phyloP scores from a whole-genome alignment of 169 alveolate species.

The Plasmodium reichenowi region DNA sequence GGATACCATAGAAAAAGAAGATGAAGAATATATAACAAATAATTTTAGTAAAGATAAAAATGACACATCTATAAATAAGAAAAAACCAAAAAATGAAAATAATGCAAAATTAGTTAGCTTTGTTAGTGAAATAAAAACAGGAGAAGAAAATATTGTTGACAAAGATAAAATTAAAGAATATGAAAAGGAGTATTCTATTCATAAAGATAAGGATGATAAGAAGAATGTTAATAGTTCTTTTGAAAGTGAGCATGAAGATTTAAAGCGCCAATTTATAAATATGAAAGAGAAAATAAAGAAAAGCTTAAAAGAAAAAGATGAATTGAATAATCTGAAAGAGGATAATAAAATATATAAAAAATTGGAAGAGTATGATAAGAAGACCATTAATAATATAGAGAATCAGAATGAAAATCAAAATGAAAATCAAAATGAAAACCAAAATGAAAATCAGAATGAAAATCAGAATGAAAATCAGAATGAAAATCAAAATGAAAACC shows the following conservation, averaged over 20 bases:
- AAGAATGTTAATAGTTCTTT: background rate
- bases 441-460: too few relatives aligned
- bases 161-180: background rate
- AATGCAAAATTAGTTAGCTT: background rate
- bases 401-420: too few relatives aligned
- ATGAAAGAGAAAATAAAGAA: too few relatives aligned
- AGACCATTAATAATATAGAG: too few relatives aligned
- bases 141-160: background rate
- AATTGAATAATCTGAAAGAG: too few relatives aligned
- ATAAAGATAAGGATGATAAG: background rate
- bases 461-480: too few relatives aligned
- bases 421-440: too few relatives aligned
- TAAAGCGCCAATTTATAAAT: too few relatives aligned
- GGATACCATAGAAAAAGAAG: background rate
- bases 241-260: background rate
- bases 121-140: background rate
- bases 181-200: background rate
- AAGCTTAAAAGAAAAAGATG: too few relatives aligned
- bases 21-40: background rate
- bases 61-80: background rate
- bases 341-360: too few relatives aligned
- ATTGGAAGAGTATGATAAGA: too few relatives aligned
- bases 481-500: too few relatives aligned
- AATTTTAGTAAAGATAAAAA: background rate
- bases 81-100: conserved; percentile 7